These are phyloP conservation scores for Pelargonium australe DNA, from an alignment of 441 rosid genomes.

Conservation along the genomic window DNA sequence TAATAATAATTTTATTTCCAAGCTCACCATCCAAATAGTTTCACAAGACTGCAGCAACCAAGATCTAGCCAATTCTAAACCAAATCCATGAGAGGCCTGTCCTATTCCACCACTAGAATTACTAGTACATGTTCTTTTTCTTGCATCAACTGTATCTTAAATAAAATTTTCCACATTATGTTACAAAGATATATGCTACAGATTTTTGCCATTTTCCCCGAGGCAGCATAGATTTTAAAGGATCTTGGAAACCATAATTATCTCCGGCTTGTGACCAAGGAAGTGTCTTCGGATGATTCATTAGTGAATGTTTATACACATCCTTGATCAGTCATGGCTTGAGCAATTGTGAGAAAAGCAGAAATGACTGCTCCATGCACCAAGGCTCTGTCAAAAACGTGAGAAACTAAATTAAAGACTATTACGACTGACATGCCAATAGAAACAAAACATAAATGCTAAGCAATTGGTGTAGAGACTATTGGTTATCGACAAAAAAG, in stretches of 20 bases:
- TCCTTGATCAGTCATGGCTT: conserved; percentile 98
- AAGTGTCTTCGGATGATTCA: no score
- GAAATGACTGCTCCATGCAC: conserved; percentile 85
- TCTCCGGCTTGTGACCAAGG: background rate
- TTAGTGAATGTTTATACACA: conserved; percentile 44
- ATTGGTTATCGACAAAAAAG: background rate
- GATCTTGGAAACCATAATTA: conserved; percentile 1
- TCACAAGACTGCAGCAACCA: background rate
- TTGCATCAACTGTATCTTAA: background rate
- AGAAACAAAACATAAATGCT: no score
- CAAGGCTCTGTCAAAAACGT: conserved; percentile 52
- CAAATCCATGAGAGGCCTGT: background rate
- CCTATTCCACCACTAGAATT: background rate
- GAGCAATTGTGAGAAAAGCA: conserved; percentile 85
- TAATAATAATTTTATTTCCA: no score
- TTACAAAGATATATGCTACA: background rate
- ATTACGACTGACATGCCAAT: background rate
- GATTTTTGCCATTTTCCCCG: background rate
- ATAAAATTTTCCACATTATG: background rate
- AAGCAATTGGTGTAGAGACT: no score
- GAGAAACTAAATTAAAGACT: background rate
- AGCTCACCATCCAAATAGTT: background rate
- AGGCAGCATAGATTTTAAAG: background rate
- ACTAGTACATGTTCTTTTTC: background rate
- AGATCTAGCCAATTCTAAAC: background rate